Base-by-base conservation (phyloP, 2,329 filamentous ascomycete species). In the Didymella exigua region DNA sequence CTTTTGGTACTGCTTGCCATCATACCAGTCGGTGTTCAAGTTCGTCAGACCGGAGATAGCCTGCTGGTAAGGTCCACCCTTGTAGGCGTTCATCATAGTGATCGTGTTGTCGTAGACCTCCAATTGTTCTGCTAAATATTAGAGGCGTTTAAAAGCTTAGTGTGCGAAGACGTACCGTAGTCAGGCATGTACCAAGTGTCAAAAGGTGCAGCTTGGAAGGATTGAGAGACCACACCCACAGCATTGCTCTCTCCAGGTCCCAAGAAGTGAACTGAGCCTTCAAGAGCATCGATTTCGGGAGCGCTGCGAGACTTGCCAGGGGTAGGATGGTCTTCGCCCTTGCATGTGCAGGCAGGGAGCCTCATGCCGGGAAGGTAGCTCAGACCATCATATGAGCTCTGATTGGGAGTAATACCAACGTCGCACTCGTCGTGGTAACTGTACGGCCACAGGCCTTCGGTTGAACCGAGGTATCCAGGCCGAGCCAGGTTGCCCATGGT, bases 381-480 rank as follows among this genome's bases (percentile, higher is more conserved):
- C 44, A 89, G 75, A 30, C 88, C 88, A 68, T 89, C 86, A 1
- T 82, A 75, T 14, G 85, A 82, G 64, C 87, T 89, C 68, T 90
- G 88, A 64, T 90, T 90, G 6, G 86, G 80, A 2, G 88, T 90
- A 60, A 90, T 90, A 23, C 88, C 88, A 21, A 81, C 80, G 71
- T 90, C 88, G 65, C 88, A 90, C 37, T 81, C 74, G 62, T 89
- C 82, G 61, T 85, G 80, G 68, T 90, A 90, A 62, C 85, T 89
- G 76, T 90, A 90, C 0, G 88, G 88, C 88, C 88, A 90, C 72
- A 89, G 79, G 4, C 88, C 88, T 58, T 90, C 87, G 0, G 87
- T 90, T 1, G 87, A 89, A 9, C 86, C 84, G 27, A 85, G 81
- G 71, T 89, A 89, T 11, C 88, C 88, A 23, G 88, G 85, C 60